Evolutionary conservation across 2,329 filamentous ascomycete species (phyloP).

Genomic region (Xylariaceae sp.): DNA sequence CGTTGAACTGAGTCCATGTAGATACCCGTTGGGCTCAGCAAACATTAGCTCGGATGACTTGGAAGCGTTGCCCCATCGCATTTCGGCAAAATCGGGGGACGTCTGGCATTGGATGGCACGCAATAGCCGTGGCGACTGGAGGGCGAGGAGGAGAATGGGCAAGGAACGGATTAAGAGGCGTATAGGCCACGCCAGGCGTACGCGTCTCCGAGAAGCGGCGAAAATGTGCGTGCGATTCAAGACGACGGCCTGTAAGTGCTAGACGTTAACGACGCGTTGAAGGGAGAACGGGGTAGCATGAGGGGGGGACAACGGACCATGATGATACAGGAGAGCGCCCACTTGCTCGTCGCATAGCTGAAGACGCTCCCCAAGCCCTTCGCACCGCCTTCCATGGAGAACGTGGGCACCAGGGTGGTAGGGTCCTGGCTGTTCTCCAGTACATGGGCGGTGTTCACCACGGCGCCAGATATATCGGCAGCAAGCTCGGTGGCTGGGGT

Average conservation of each 20-base stretch:
- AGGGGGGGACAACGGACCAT: constrained; percentile 47
- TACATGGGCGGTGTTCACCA: constrained; percentile 38
- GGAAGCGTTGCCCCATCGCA: constrained; percentile 64
- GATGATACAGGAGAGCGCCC: constrained; percentile 82
- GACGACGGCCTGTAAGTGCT: constrained; percentile 58
- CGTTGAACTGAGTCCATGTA: constrained; percentile 67
- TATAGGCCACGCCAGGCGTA: constrained; percentile 69
- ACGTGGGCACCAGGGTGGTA: constrained; percentile 39
- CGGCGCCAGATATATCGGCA: constrained; percentile 34
- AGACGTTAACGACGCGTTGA: constrained; percentile 11
- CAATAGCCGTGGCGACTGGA: constrained; percentile 65
- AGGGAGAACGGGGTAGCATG: not conserved
- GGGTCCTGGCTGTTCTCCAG: constrained; percentile 40
- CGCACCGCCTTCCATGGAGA: constrained; percentile 50
- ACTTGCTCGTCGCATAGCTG: constrained; percentile 83
- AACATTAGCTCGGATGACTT: constrained; percentile 65
- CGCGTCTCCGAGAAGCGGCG: constrained; percentile 74
- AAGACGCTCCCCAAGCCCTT: constrained; percentile 81
- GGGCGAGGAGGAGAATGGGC: constrained; percentile 63
- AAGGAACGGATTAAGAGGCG: constrained; percentile 64
- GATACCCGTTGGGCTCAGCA: constrained; percentile 59
- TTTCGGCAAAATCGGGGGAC: constrained; percentile 61
- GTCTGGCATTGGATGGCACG: constrained; percentile 92
- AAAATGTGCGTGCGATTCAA: constrained; percentile 92
- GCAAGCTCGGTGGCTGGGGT: constrained; percentile 44